Conservation (phyloP, 2,329 filamentous ascomycete species). For the Penicillium carneum region DNA sequence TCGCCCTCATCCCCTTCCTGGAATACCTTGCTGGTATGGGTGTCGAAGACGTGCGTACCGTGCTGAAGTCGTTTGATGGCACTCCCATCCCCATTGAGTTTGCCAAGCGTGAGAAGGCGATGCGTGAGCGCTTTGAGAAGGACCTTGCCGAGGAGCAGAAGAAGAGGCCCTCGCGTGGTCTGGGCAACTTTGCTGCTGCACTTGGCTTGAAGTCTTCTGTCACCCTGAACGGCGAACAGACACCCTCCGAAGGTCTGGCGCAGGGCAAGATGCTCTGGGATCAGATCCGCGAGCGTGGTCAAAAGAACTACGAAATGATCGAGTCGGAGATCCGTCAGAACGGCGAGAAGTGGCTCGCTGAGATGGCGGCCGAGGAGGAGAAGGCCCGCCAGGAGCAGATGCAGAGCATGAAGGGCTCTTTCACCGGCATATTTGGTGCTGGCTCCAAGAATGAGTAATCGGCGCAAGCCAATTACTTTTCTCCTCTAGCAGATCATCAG, state of each 20-base stretch:
- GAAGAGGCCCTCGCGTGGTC: slow-evolving; percentile 66
- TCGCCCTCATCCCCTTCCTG: slow-evolving; percentile 91
- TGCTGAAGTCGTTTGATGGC: slow-evolving; percentile 86
- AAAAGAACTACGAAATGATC: slow-evolving; percentile 85
- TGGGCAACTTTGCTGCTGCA: slow-evolving; percentile 73
- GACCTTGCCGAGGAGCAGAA: slow-evolving; percentile 73
- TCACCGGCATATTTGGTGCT: slow-evolving; percentile 64
- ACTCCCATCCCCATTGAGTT: slow-evolving; percentile 91
- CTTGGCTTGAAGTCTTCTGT: slow-evolving; percentile 78
- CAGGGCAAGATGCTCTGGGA: slow-evolving; percentile 98
- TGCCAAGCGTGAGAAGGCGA: slow-evolving; percentile 81
- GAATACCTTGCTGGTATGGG: slow-evolving; percentile 97
- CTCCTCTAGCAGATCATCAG: slow-evolving; percentile 38
- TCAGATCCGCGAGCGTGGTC: slow-evolving; percentile 87
- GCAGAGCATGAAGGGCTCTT: slow-evolving; percentile 86
- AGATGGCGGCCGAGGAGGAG: slow-evolving; percentile 87
- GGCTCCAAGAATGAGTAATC: slow-evolving; percentile 39
- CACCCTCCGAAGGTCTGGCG: slow-evolving; percentile 76
- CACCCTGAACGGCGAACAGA: slow-evolving; percentile 70
- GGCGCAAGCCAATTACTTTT: slow-evolving; percentile 24
- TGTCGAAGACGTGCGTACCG: slow-evolving; percentile 82
- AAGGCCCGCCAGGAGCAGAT: slow-evolving; percentile 88
- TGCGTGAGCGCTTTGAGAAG: slow-evolving; percentile 83
- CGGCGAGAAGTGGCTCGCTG: slow-evolving; percentile 93
- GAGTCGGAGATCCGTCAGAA: slow-evolving; percentile 92